These are phyloP conservation scores for Malassezia furfur DNA, from an alignment of 1,284 basidiomycete species.

Conservation along the genomic window DNA sequence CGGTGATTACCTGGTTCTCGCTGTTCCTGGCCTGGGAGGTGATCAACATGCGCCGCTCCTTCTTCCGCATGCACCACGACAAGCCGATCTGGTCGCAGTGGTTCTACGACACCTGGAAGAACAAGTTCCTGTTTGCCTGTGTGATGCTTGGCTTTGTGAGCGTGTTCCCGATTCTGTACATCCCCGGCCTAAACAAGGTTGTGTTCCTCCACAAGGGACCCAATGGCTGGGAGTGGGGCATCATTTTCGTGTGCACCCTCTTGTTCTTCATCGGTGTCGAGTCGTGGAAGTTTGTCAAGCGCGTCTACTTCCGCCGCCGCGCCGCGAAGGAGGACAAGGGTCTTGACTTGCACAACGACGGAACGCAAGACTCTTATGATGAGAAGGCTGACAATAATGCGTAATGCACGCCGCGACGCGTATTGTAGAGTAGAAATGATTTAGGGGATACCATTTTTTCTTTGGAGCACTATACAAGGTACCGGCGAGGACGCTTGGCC, in stretches of 20 bases:
- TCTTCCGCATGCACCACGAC: slow-evolving; percentile 42
- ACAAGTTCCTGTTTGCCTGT: slow-evolving; percentile 41
- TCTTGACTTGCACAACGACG: not conserved
- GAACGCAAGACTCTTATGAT: not conserved
- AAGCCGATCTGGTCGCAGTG: slow-evolving; percentile 33
- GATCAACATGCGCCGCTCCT: slow-evolving; percentile 40
- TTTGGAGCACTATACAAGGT: not conserved
- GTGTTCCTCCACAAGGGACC: slow-evolving; percentile 45
- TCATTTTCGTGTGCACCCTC: slow-evolving; percentile 39
- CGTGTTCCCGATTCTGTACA: slow-evolving; percentile 55
- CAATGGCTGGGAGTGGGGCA: slow-evolving; percentile 46
- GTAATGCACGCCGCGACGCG: not conserved
- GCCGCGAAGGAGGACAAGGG: not conserved
- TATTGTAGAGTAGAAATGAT: not conserved
- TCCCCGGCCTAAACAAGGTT: slow-evolving; percentile 48
- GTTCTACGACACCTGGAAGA: slow-evolving; percentile 36
- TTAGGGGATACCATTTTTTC: too few relatives aligned
- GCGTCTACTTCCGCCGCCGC: slow-evolving; percentile 19
- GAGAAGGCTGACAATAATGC: slow-evolving; percentile 1
- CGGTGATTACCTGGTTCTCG: slow-evolving; percentile 43
- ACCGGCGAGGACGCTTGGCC: slow-evolving; percentile 4
- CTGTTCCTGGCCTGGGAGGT: slow-evolving; percentile 49
- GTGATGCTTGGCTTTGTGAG: slow-evolving; percentile 51
- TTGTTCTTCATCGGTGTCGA: slow-evolving; percentile 41
- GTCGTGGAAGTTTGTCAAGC: slow-evolving; percentile 40